Percentiles rank a stretch among this genome's conserved stretches.
Conservation (phyloP, 352 stramenopile species). For the Bremia lactucae region DNA sequence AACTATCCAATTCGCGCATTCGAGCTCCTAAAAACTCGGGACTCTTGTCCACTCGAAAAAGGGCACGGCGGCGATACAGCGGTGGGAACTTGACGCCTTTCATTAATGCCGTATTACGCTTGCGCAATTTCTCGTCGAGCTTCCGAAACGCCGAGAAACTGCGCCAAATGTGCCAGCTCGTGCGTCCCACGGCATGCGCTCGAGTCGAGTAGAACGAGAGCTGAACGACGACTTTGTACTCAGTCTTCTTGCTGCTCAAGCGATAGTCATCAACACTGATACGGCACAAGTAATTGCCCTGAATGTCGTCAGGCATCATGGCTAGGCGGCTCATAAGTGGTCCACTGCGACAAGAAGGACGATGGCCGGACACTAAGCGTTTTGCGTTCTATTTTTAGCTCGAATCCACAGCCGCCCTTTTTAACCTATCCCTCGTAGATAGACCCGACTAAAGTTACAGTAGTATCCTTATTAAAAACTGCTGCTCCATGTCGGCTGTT, state of each 20-base stretch:
- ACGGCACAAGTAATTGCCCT: slow-evolving; percentile 57
- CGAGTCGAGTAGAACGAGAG: slow-evolving; percentile 70
- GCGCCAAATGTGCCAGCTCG: slow-evolving; percentile 79
- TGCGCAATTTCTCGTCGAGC: slow-evolving; percentile 70
- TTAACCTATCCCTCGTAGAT: too few relatives aligned
- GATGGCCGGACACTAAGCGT: too few relatives aligned
- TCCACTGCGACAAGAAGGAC: slow-evolving; percentile 6
- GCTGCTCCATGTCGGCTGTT: too few relatives aligned
- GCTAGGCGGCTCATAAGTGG: too few relatives aligned
- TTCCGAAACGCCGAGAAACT: slow-evolving; percentile 72
- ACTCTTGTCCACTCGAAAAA: slow-evolving; percentile 60
- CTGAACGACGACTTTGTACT: slow-evolving; percentile 70
- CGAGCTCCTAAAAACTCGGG: slow-evolving; percentile 52
- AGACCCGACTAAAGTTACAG: too few relatives aligned
- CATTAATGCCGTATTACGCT: slow-evolving; percentile 55
- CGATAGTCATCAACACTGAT: slow-evolving; percentile 63
- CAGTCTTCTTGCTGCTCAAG: slow-evolving; percentile 54
- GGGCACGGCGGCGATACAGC: slow-evolving; percentile 48
- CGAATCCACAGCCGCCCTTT: too few relatives aligned
- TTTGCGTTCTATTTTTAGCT: too few relatives aligned
- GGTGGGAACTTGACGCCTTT: slow-evolving; percentile 82
- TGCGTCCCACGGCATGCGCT: slow-evolving; percentile 45
- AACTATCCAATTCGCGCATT: slow-evolving; percentile 65
- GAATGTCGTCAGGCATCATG: slow-evolving; percentile 78
- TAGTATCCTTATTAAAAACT: too few relatives aligned